Evolutionary conservation across 2,329 filamentous ascomycete genomes (phyloP).

Genomic region (Canariomyces notabilis): DNA sequence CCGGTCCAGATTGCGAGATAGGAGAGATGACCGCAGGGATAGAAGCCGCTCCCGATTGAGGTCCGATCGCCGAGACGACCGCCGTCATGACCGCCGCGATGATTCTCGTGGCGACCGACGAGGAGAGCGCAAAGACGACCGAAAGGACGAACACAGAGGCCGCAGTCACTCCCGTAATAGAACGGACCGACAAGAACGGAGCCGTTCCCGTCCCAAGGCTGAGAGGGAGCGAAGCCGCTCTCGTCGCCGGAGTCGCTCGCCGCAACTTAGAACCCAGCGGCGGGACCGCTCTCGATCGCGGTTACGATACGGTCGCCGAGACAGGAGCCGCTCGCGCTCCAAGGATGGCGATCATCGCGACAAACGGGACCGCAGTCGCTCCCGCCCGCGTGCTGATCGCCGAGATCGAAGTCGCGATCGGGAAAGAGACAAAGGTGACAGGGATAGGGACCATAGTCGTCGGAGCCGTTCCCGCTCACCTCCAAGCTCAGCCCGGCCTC

Average conservation of each 20-base stretch:
- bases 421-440: constrained; percentile 9
- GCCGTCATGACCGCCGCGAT: constrained; percentile 16
- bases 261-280: constrained; percentile 25
- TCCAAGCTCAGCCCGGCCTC: constrained; percentile 28
- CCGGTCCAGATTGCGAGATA: constrained; percentile 26
- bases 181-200: constrained; percentile 27
- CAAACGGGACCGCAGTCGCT: constrained; percentile 38
- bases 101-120: constrained; percentile 28
- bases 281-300: constrained; percentile 29
- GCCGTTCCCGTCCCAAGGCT: constrained; percentile 24
- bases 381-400: constrained; percentile 25
- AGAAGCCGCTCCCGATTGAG: constrained; percentile 24
- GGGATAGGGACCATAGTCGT: constrained; percentile 25
- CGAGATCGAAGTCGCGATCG: constrained; percentile 15
- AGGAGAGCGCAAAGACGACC: constrained; percentile 18
- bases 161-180: constrained; percentile 22
- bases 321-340: constrained; percentile 35
- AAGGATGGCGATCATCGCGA: constrained; percentile 26
- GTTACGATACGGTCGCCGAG: constrained; percentile 26
- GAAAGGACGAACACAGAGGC: constrained; percentile 26
- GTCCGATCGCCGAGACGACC: constrained; percentile 13
- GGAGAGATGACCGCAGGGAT: constrained; percentile 27
- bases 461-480: constrained; percentile 43
- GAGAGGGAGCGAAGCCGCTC: constrained; percentile 25
- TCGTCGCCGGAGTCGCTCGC: constrained; percentile 26